Base-by-base conservation (phyloP, 371 early-diverging fungal genomes). In the Basidiobolus meristosporus region DNA sequence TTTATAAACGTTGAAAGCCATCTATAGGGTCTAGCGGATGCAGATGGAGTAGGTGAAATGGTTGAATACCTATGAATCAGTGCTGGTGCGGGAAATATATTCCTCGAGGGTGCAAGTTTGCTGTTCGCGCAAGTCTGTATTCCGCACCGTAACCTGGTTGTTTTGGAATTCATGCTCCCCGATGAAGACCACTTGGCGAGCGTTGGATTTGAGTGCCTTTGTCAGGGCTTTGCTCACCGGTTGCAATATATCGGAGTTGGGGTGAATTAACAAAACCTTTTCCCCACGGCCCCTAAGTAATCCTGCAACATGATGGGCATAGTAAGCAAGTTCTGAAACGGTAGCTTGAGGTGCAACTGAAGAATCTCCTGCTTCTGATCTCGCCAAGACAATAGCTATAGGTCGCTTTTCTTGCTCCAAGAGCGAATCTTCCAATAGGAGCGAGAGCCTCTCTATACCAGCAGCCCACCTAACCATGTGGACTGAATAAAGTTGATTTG, bases 381-480 rank as follows among this genome's bases (percentile, higher is more conserved):
- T 34, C 12, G 18, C n/a, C 4, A 18, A 18, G 7, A 34, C 7
- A 12, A 14, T 12, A 4, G 18, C 18, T 4, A 34, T 18, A 12
- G 34, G 12, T 6, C 29, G n/a, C 26, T 26, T 18, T 30, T 22
- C 12, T 12, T 30, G 29, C 16, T 14, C 20, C 39, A 17, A 26
- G 15, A 12, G 14, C 6, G 7, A 14, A 11, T 30, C 9, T 36
- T 21, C 11, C 7, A 72, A 20, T 23, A 72, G 36, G 12, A 67
- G 38, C 9, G 68, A 47, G 20, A 73, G 42, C 19, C 73, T 50
- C 31, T 73, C 74, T 15, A 73, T 45, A 12, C 73, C 73, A 12
- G 69, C 63, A 9, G 62, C 73, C 73, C 73, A 73, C 3, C 66
- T 62, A 39, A 51, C 45, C 4, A 31, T n/a, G 28, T 30, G 14